A percentile compares a stretch with the other conserved stretches of the same genome.
phyloP scores from a whole-genome alignment of 345 rosid species.

The Citrus hindsii region DNA sequence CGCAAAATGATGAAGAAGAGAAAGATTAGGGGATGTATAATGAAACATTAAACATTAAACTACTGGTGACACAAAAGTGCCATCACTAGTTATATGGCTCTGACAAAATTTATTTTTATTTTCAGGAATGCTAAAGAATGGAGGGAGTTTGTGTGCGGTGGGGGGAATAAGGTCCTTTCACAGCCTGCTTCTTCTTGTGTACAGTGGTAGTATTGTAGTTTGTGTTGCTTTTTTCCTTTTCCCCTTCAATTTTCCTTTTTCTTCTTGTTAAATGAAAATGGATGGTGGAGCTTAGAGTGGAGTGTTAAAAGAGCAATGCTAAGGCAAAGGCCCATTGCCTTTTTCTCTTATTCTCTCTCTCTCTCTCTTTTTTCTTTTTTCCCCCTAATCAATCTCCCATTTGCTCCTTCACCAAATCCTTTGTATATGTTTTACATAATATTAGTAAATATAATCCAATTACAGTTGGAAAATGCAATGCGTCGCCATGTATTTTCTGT shows the following conservation, averaged over 20 bases:
- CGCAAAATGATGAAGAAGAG: no score
- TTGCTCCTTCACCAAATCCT: neutral
- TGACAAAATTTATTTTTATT: neutral
- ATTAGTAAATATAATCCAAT: neutral
- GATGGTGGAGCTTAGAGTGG: slow-evolving; percentile 22
- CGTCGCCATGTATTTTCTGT: no score
- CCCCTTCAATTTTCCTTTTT: neutral
- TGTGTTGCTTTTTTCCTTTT: neutral
- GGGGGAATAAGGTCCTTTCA: neutral
- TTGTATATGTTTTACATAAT: neutral
- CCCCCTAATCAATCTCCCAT: neutral
- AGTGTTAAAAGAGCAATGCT: slow-evolving; percentile 19
- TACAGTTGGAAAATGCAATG: neutral
- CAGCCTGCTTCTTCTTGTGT: neutral
- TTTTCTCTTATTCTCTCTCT: neutral
- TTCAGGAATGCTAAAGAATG: neutral
- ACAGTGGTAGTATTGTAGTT: neutral
- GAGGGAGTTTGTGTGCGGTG: neutral
- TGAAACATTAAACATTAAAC: neutral
- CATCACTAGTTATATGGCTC: neutral
- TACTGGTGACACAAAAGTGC: neutral
- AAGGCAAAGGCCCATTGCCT: slow-evolving; percentile 15
- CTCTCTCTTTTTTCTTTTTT: slow-evolving; percentile 18
- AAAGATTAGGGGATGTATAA: no score
- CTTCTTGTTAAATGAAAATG: neutral